Evolutionary conservation across 2,329 filamentous ascomycete species (phyloP), one percentile per base, ranked within the genome.

Genomic region (Lasiodiplodia theobromae): DNA sequence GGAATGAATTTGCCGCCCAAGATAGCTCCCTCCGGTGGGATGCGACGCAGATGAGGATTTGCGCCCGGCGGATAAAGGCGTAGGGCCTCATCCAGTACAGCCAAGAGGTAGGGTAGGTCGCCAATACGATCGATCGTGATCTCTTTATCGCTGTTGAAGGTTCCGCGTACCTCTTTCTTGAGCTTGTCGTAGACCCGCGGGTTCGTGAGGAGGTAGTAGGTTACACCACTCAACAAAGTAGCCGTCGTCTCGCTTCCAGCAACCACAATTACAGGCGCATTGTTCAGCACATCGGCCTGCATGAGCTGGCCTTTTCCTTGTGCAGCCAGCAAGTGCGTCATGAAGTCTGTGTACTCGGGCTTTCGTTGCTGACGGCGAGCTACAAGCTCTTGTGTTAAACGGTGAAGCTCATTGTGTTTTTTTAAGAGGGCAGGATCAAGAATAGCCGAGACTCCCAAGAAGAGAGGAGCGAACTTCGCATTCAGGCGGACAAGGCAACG

Each of bases 241-340:
- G 82, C 82, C 0, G 81, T 81, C 0, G 83, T 84, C 69, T 85
- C 82, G 21, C 78, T 80, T 0, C 82, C 83, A 1, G 81, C 83
- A 5, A 81, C 66, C 70, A 83, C 81, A 47, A 83, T 75, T 0
- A 81, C n/a, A 1, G 71, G 69, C 0, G 77, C 72, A 58, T 81
- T 82, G 0, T 75, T 67, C 18, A 81, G 73, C 73, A 84, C 80
- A 57, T 84, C 79, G 1, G 54, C 70, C 31, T 71, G 70, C 23
- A 78, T 47, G 0, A 73, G 74, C 54, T 73, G 72, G 2, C 37
- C 31, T 4, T 40, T 74, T 5, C 73, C 76, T 44, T 78, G 75
- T 58, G 77, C 72, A 2, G 71, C 69, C 5, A 82, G 70, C 0
- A 83, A 76, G 23, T 80, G 75, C 21, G 77, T 75, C 76, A 81